Evolutionary conservation across 345 rosid genomes (phyloP), one percentile per base, ranked within the genome.

Genomic region (Syzygium oleosum): DNA sequence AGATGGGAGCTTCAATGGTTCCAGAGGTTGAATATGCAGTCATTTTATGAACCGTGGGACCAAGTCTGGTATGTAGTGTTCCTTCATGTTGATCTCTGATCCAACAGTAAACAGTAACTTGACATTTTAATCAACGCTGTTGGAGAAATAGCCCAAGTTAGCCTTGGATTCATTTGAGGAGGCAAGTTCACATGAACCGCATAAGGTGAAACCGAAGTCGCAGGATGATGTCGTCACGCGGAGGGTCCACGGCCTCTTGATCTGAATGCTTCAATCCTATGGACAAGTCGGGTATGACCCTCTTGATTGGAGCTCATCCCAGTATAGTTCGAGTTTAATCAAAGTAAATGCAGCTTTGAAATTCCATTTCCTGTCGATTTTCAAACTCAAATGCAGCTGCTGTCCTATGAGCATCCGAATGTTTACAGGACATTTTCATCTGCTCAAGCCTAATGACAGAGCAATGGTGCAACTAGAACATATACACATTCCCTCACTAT

Each of bases 41-140:
- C 2, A 1, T n/a, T n/a, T 61, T n/a, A 13, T n/a, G 14, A 61
- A 13, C 73, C 31, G 13, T 13, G 6, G 34, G 0, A 61, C n/a
- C 38, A n/a, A 4, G 38, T n/a, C 5, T 3, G 4, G 4, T 61
- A n/a, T 6, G 13, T 61, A 12, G 0, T n/a, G n/a, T 6, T n/a
- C 6, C 38, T 61, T 61, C 6, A 14, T 14, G 46, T 61, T 61
- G 6, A n/a, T 61, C 34, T n/a, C 4, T n/a, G 5, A 61, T n/a
- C 9, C 9, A 2, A 61, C 19, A 6, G 15, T 61, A n/a, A n/a
- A 61, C 38, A 6, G 34, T 14, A n/a, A 61, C 38, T 61, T 6
- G 73, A 61, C 2, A 16, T n/a, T 61, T 31, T 61, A n/a, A 61
- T 61, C 2, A n/a, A 61, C 4, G 2, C 38, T 13, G 1, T 61